phyloP scores from a whole-genome alignment of 495 filamentous ascomycete species.

The Sabuloglossum arenarium region DNA sequence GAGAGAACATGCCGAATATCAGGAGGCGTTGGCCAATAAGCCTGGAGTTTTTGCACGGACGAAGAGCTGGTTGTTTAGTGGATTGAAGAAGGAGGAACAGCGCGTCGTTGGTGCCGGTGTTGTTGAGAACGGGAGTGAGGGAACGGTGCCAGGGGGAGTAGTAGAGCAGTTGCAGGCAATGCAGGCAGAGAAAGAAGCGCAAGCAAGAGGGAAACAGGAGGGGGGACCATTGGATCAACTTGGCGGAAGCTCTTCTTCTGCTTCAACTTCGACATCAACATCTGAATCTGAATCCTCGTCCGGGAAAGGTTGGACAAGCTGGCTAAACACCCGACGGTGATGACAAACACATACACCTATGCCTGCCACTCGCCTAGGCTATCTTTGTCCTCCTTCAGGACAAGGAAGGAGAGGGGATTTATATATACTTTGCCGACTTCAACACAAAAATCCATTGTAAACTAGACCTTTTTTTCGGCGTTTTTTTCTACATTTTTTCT shows the following conservation, averaged over 20 bases:
- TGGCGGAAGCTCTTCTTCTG: neutral
- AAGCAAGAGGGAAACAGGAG: neutral
- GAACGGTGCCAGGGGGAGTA: constrained; percentile 5
- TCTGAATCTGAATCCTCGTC: neutral
- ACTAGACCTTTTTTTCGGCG: too few relatives aligned
- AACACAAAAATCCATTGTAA: too few relatives aligned
- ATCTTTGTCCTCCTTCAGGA: too few relatives aligned
- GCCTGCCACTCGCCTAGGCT: too few relatives aligned
- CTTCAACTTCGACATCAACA: neutral
- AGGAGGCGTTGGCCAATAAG: neutral
- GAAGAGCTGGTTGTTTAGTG: neutral
- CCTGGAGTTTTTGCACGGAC: neutral
- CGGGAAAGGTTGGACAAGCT: neutral
- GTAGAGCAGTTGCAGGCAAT: constrained; percentile 6
- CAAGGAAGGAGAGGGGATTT: too few relatives aligned
- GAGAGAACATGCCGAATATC: neutral
- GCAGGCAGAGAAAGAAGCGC: neutral
- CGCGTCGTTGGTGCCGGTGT: neutral
- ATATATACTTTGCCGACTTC: too few relatives aligned
- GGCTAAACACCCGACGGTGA: neutral
- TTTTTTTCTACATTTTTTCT: too few relatives aligned
- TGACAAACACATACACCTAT: neutral
- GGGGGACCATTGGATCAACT: neutral
- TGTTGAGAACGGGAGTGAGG: constrained; percentile 14
- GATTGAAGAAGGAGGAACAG: neutral